Base-by-base conservation (phyloP, 129 eudicot species). In the Mikania micrantha region DNA sequence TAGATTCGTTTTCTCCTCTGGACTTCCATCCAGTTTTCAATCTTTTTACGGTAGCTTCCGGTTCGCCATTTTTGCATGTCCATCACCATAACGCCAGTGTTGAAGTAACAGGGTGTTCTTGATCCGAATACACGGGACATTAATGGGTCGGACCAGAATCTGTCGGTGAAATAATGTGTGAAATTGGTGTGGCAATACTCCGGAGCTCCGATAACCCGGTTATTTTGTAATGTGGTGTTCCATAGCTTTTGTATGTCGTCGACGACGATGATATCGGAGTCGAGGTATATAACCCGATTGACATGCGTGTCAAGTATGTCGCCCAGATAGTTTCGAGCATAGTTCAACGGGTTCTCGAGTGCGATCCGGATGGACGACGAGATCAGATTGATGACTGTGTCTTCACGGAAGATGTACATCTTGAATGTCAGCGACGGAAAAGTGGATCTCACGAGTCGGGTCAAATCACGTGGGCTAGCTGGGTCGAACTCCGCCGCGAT, bases 31-130 rank as follows among this genome's bases (percentile, higher is more conserved):
- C 98, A 92, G 2, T 76, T 81, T 66, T 91, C 98, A 0, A 91
- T 85, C 10, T 58, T 80, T 35, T 45, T 60, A 60, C 90, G 44
- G 76, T 72, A 88, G 3, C 80, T 56, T 0, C 88, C 93, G 35
- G 71, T 76, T 35, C 91, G 67, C 98, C 98, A 91, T 67, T 80
- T 76, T 12, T 19, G 64, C 71, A 91, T 70, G 53, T 91, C 98
- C 96, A 91, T 91, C 27, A 91, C 96, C 98, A 91, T 91, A 8
- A 91, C 98, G 0, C 98, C 98, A 6, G 98, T 92, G 83, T 92
- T 92, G 77, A 92, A 92, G 24, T 92, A 92, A 29, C 98, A 92
- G 7, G 98, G 96, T 5, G 38, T 49, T 11, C 31, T 25, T 0
- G 90, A 77, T 54, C 82, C 84, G 82, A 81, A 85, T 0, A 71